phyloP scores from a whole-genome alignment of 257 asterid species.

The Rhazya stricta region DNA sequence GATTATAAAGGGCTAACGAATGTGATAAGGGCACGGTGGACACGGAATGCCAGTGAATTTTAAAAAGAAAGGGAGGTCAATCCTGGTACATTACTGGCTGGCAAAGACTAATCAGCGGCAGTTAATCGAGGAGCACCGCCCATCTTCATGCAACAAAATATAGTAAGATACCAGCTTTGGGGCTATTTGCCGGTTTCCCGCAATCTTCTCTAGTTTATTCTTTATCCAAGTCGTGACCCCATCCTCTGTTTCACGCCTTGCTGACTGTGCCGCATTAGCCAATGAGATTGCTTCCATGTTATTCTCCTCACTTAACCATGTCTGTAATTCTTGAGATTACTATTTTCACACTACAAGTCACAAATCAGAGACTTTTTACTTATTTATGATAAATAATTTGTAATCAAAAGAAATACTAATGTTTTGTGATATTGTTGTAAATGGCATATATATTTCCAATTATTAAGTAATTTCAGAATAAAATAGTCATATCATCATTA shows the following conservation, averaged over 20 bases:
- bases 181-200: conserved; percentile 5
- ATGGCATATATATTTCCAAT: no score
- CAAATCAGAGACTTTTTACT: no score
- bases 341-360: no score
- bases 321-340: no score
- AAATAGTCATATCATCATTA: no score
- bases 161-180: no score
- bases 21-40: not conserved
- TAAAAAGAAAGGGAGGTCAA: not conserved
- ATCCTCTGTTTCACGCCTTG: not conserved
- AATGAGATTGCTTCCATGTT: conserved; percentile 2
- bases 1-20: no score
- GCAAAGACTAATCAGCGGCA: not conserved
- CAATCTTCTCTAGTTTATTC: not conserved
- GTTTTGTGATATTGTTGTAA: no score
- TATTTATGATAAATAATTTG: no score
- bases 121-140: conserved; percentile 4
- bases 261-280: not conserved
- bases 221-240: not conserved
- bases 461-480: no score
- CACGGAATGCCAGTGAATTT: conserved; percentile 5
- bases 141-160: not conserved
- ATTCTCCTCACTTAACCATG: no score
- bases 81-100: conserved; percentile 19
- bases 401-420: no score